Evolutionary conservation across 352 stramenopile genomes (phyloP).

Genomic region (Pythium folliculosum): DNA sequence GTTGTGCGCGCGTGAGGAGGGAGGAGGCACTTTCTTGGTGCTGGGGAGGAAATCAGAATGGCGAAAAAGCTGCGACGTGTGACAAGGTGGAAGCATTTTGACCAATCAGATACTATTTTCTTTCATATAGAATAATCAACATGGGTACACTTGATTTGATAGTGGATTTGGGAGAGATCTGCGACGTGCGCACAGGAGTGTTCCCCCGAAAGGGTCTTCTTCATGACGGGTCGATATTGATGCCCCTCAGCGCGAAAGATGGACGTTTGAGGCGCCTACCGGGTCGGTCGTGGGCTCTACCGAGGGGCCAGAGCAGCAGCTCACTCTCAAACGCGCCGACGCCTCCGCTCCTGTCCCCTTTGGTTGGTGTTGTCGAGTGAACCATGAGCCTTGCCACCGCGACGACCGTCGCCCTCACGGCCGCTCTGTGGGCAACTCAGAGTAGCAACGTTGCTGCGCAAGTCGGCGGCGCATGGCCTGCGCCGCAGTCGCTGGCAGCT

Average conservation of each 20-base stretch:
- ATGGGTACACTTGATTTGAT: slow-evolving; percentile 1
- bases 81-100: neutral
- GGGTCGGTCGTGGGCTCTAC: too few relatives aligned
- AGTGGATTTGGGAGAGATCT: slow-evolving; percentile 1
- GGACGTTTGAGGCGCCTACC: too few relatives aligned
- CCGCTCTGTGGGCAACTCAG: too few relatives aligned
- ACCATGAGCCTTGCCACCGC: too few relatives aligned
- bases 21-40: neutral
- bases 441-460: neutral
- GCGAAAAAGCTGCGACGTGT: slow-evolving; percentile 1
- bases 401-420: too few relatives aligned
- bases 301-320: too few relatives aligned
- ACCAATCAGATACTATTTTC: neutral
- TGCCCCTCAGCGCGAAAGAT: too few relatives aligned
- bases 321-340: too few relatives aligned
- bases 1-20: neutral
- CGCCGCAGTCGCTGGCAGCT: neutral
- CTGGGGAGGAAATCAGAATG: neutral
- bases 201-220: neutral
- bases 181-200: slow-evolving; percentile 9
- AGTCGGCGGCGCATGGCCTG: neutral
- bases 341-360: too few relatives aligned
- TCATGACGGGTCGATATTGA: too few relatives aligned
- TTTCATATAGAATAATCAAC: neutral
- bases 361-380: too few relatives aligned